These are phyloP conservation scores for Hylodesmum podocarpum DNA, from an alignment of 306 rosid genomes.

Conservation along the genomic window DNA sequence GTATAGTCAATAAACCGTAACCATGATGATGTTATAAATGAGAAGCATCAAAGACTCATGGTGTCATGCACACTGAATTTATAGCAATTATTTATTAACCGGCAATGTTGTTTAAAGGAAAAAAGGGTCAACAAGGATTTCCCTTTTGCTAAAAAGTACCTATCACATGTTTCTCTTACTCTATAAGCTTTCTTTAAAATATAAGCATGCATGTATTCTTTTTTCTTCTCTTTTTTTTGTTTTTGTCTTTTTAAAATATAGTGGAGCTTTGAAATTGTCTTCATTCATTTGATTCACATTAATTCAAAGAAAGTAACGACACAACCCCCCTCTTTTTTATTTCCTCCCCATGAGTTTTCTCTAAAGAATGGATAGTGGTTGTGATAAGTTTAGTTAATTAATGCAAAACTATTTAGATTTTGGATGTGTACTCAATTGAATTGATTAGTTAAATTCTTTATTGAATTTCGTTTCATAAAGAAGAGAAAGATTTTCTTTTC, in stretches of 20 bases:
- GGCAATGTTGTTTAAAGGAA: neutral
- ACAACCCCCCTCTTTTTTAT: neutral
- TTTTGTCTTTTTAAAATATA: neutral
- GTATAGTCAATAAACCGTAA: neutral
- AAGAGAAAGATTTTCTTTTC: neutral
- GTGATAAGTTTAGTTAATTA: conserved; percentile 12
- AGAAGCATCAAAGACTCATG: conserved; percentile 24
- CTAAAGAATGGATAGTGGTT: neutral
- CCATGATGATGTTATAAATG: neutral
- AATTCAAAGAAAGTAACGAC: neutral
- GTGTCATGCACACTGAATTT: conserved; percentile 17
- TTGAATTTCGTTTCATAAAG: neutral
- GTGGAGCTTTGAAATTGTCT: conserved; percentile 25
- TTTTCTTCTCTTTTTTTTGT: neutral
- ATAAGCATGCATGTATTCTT: conserved; percentile 33
- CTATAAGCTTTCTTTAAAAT: conserved; percentile 23
- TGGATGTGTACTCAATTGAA: neutral
- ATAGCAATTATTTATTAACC: neutral
- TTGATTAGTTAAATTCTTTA: neutral
- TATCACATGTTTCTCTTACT: conserved; percentile 12
- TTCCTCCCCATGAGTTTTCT: neutral
- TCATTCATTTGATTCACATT: conserved; percentile 14
- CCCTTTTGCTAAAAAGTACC: conserved; percentile 17
- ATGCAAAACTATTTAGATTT: neutral
- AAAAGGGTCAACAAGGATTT: conserved; percentile 26